Base-by-base conservation (phyloP, 1,284 basidiomycete species). In the Irpex sp. region DNA sequence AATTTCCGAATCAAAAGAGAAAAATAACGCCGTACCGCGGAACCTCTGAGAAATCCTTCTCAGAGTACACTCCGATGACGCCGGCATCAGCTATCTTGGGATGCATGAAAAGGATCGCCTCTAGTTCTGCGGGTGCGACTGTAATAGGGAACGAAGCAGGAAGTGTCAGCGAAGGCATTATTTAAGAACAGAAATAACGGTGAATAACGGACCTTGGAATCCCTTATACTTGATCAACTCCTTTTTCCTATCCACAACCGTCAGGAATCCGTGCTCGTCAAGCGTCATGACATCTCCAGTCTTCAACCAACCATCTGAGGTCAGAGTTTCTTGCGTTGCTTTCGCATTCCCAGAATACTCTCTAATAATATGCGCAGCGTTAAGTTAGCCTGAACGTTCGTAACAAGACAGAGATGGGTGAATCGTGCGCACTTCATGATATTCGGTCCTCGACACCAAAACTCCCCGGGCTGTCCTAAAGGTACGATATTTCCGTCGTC, bases 21-120 rank as follows among this genome's bases (percentile, higher is more conserved):
- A 66, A 33, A 58, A 19, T 13, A 8, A 9, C 43, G 43, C 43
- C 47, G 15, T 31, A 86, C 87, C 89, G 83, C 8, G 93, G 93
- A 11, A 94, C 79, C 71, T 95, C 92, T 1, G 92, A 92, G 1
- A 85, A 89, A 68, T 90, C 61, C 33, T 63, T 62, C 13, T 66
- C 66, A 9, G 66, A 67, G 31, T 60, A 61, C 1, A 72, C 57
- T 9, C 70, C 71, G 17, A 72, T 66, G 17, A 72, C 71, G 13
- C 63, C 71, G n/a, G 69, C 69, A 39, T 72, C 71, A 7, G 66
- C 37, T 35, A 72, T 69, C 6, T 64, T 47, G 0, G 70, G 70
- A 61, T 72, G 70, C 17, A 64, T 60, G 5, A 71, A 55, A 1
- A 71, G 62, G 1, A 70, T 37, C 13, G 68, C 66, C 60, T 72